A percentile compares a stretch with the other conserved stretches of the same genome.
phyloP scores from a whole-genome alignment of 768 basidiomycete species.

The Kwoniella heveanensis region DNA sequence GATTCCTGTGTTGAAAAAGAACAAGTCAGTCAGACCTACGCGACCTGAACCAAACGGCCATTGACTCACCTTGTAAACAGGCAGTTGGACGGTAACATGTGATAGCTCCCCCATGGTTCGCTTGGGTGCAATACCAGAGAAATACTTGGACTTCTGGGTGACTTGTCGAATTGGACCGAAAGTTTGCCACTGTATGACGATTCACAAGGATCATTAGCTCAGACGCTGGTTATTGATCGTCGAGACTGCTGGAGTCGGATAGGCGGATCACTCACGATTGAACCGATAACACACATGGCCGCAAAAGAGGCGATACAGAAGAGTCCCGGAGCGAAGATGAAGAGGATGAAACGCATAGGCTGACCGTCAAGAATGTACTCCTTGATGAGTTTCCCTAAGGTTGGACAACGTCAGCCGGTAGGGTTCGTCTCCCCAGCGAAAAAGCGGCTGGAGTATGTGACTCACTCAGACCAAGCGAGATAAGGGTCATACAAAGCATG shows the following conservation, averaged over 20 bases:
- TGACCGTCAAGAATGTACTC: slow-evolving; percentile 71
- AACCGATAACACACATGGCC: slow-evolving; percentile 46
- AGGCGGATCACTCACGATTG: slow-evolving; percentile 58
- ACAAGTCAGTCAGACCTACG: no score
- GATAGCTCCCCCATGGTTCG: slow-evolving; percentile 44
- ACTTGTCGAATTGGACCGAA: slow-evolving; percentile 83
- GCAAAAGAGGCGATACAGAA: slow-evolving; percentile 63
- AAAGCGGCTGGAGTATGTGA: slow-evolving; percentile 38
- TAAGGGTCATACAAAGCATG: slow-evolving; percentile 39
- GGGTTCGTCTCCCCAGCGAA: not conserved
- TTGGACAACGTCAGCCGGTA: slow-evolving; percentile 30
- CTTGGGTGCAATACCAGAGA: slow-evolving; percentile 60
- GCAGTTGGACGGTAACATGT: slow-evolving; percentile 65
- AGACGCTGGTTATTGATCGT: no score
- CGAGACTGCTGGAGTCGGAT: no score
- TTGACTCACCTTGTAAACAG: slow-evolving; percentile 71
- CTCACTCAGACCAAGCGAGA: slow-evolving; percentile 52
- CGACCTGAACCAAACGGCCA: no score
- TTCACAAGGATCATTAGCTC: no score
- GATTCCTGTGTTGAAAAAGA: slow-evolving; percentile 34
- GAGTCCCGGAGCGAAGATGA: slow-evolving; percentile 69
- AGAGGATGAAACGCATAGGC: slow-evolving; percentile 67
- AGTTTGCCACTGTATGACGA: slow-evolving; percentile 39
- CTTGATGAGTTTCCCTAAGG: slow-evolving; percentile 66
- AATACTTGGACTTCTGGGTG: slow-evolving; percentile 80